Conservation (phyloP, 495 filamentous ascomycete species). For the Trichoderma reesei region DNA sequence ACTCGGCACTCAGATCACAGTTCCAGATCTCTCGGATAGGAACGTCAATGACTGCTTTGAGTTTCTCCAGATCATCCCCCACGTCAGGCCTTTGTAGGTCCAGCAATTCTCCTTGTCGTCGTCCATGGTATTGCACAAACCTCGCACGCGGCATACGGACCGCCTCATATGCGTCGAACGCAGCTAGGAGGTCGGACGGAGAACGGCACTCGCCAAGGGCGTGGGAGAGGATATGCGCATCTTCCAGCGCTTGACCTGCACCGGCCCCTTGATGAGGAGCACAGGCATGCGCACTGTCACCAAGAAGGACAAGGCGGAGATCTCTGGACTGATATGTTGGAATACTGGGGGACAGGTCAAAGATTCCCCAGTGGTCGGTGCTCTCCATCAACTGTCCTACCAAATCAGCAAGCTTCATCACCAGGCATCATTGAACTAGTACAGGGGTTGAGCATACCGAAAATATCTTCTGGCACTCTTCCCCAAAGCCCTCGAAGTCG, state of each 20-base stretch:
- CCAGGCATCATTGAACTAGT: slow-evolving; percentile 12
- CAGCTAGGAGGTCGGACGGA: slow-evolving; percentile 27
- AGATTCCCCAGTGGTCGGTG: slow-evolving; percentile 48
- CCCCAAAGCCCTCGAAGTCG: slow-evolving; percentile 42
- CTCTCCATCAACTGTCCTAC: slow-evolving; percentile 31
- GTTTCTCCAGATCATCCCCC: background rate
- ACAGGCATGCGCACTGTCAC: slow-evolving; percentile 54
- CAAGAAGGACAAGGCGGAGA: slow-evolving; percentile 41
- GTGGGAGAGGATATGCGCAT: slow-evolving; percentile 46
- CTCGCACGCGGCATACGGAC: slow-evolving; percentile 33
- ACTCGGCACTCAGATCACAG: background rate
- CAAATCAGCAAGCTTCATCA: background rate
- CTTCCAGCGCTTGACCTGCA: slow-evolving; percentile 53
- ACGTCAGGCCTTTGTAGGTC: background rate
- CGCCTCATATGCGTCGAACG: slow-evolving; percentile 47
- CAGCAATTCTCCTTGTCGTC: background rate
- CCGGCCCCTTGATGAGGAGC: slow-evolving; percentile 56
- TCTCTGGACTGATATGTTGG: slow-evolving; percentile 35
- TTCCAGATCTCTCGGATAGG: slow-evolving; percentile 1
- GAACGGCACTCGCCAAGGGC: slow-evolving; percentile 35
- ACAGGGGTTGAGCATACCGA: slow-evolving; percentile 22
- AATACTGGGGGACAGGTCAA: slow-evolving; percentile 43
- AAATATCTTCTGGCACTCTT: slow-evolving; percentile 34
- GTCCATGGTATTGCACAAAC: background rate
- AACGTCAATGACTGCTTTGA: background rate